Evolutionary conservation across 495 filamentous ascomycete species (phyloP), one percentile per base, ranked within the genome.

Genomic region (Neurospora sp.): DNA sequence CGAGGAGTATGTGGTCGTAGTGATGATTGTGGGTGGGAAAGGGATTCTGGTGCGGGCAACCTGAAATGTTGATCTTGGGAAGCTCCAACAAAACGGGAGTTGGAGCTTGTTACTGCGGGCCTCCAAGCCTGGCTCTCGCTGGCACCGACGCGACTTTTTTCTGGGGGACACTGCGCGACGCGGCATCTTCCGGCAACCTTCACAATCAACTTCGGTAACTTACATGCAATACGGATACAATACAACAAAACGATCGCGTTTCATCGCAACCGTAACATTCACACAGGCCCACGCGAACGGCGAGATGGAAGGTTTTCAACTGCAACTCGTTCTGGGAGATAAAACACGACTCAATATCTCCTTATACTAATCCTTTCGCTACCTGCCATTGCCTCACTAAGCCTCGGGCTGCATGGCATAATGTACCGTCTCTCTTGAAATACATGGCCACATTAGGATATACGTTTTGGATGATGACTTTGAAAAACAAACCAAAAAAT

Each of bases 101-200:
- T 31, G 27, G 27, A 31, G 27, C 27, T 31, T 65, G 14, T 65
- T 65, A 35, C 53, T 65, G 53, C 53, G 22, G 53, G 53, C 53
- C 20, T 53, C 10, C 27, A 61, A 27, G 53, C 53, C 53, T 65
- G 27, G 27, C 53, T 31, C 20, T 35, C 39, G 39, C 70, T 35
- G 69, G 39, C 70, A 69, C 48, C 20, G 72, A 74, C 72, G 72
- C 72, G 72, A 74, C 72, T 74, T 74, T 74, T 73, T 74, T 53
- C 20, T 41, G 48, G 72, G 72, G 61, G 42, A 39, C 61, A 59
- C 53, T 65, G 69, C 72, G 72, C 72, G 72, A 68, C 72, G 39
- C 72, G 72, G 72, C 42, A 74, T 68, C 38, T 74, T 71, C 72
- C 69, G 69, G 27, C 53, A 65, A 35, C 27, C 53, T 35, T 31